Evolutionary conservation across 352 stramenopile species (phyloP).

Genomic region (Aphanomyces euteiches): DNA sequence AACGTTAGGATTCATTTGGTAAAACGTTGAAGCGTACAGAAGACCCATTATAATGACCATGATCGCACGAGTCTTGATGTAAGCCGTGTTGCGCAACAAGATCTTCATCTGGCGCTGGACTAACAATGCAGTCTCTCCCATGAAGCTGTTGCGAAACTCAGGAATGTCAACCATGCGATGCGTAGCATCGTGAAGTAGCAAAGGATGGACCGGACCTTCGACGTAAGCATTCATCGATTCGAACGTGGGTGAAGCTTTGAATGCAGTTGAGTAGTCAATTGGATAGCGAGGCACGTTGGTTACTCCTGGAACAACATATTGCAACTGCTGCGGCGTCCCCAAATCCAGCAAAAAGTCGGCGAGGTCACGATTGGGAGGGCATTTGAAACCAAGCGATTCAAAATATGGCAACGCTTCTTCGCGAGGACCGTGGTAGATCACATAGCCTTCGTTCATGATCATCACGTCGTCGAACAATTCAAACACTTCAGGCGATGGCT

Average conservation of each 20-base stretch:
- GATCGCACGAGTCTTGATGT: slow-evolving; percentile 39
- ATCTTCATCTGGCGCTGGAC: slow-evolving; percentile 43
- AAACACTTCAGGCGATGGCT: slow-evolving; percentile 89
- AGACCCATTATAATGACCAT: slow-evolving; percentile 41
- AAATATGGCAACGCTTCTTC: slow-evolving; percentile 74
- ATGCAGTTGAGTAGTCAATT: slow-evolving; percentile 49
- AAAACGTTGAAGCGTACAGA: slow-evolving; percentile 45
- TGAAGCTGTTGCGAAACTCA: slow-evolving; percentile 40
- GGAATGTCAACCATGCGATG: slow-evolving; percentile 40
- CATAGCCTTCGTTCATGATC: slow-evolving; percentile 77
- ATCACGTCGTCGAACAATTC: slow-evolving; percentile 92
- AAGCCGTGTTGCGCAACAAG: slow-evolving; percentile 39
- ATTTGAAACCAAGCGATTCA: slow-evolving; percentile 55
- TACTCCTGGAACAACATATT: slow-evolving; percentile 35
- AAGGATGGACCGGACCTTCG: slow-evolving; percentile 25
- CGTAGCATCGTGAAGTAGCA: slow-evolving; percentile 33
- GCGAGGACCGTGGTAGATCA: slow-evolving; percentile 83
- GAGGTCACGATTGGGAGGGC: slow-evolving; percentile 41
- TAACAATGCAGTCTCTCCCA: slow-evolving; percentile 21
- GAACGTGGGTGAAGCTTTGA: slow-evolving; percentile 42
- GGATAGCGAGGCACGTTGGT: slow-evolving; percentile 29
- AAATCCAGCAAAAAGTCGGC: slow-evolving; percentile 53
- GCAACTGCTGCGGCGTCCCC: slow-evolving; percentile 40
- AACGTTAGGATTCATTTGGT: slow-evolving; percentile 38
- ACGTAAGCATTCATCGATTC: slow-evolving; percentile 39